These are phyloP conservation scores for Platanthera guangdongensis DNA, from an alignment of 106 monocot genomes.

Conservation along the genomic window DNA sequence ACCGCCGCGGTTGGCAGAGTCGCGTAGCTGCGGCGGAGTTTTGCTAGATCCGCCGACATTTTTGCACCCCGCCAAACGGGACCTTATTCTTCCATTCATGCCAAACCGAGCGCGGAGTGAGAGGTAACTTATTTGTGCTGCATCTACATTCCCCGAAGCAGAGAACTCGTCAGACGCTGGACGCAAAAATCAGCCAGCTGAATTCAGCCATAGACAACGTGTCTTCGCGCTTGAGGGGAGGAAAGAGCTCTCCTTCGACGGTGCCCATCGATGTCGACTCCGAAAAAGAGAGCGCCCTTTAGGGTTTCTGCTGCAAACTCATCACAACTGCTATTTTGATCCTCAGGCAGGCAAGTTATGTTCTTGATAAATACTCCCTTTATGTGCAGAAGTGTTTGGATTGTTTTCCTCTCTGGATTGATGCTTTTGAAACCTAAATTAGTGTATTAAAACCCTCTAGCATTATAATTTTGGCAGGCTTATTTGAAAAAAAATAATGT, in stretches of 20 bases:
- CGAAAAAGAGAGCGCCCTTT: slow-evolving; percentile 18
- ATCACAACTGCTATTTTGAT: neutral
- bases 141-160: slow-evolving; percentile 17
- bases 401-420: too few relatives aligned
- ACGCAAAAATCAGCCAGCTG: slow-evolving; percentile 67
- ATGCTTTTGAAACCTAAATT: too few relatives aligned
- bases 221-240: slow-evolving; percentile 67
- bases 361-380: too few relatives aligned
- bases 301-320: neutral
- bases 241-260: slow-evolving; percentile 21
- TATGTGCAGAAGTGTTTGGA: too few relatives aligned
- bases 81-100: neutral
- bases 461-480: too few relatives aligned
- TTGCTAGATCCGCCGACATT: too few relatives aligned
- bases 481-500: too few relatives aligned
- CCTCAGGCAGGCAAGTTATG: neutral
- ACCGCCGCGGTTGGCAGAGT: too few relatives aligned
- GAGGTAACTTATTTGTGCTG: neutral
- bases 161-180: slow-evolving; percentile 84
- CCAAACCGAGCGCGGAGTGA: neutral
- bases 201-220: slow-evolving; percentile 90
- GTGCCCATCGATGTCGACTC: slow-evolving; percentile 16
- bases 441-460: too few relatives aligned
- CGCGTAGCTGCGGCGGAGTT: too few relatives aligned
- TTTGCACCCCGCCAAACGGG: too few relatives aligned